Evolutionary conservation across 768 basidiomycete species (phyloP).

Genomic region (Sarcodon sp.): DNA sequence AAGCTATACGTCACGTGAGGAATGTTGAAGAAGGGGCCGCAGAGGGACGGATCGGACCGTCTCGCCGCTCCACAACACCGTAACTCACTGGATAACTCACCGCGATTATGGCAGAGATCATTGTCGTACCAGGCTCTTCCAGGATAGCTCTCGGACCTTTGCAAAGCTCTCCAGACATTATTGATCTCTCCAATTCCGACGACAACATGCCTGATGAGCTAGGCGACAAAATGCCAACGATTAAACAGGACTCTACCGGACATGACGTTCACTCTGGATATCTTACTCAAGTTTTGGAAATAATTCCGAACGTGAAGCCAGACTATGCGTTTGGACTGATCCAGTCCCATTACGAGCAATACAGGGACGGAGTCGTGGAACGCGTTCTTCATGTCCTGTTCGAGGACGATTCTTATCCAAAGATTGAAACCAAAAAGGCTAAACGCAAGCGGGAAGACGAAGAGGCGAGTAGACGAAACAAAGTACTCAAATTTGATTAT

Average conservation of each 20-base stretch:
- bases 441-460: constrained; percentile 32
- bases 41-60: no score
- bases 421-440: constrained; percentile 18
- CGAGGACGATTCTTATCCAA: constrained; percentile 51
- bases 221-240: background rate
- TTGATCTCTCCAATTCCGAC: background rate
- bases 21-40: no score
- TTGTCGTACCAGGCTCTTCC: no score
- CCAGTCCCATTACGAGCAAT: constrained; percentile 23
- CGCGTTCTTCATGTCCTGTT: constrained; percentile 47
- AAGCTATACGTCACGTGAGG: no score
- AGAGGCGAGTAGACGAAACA: constrained; percentile 12
- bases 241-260: background rate
- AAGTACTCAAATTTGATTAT: constrained; percentile 37
- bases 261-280: constrained; percentile 10
- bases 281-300: constrained; percentile 45
- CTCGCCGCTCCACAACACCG: no score
- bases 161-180: background rate
- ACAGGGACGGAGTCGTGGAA: constrained; percentile 30
- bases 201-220: background rate
- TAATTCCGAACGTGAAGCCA: constrained; percentile 60
- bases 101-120: no score
- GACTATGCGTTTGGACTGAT: constrained; percentile 37
- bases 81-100: no score
- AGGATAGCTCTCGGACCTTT: no score